These are phyloP conservation scores for Acacia pycnantha DNA, from an alignment of 331 rosid genomes.

Conservation along the genomic window DNA sequence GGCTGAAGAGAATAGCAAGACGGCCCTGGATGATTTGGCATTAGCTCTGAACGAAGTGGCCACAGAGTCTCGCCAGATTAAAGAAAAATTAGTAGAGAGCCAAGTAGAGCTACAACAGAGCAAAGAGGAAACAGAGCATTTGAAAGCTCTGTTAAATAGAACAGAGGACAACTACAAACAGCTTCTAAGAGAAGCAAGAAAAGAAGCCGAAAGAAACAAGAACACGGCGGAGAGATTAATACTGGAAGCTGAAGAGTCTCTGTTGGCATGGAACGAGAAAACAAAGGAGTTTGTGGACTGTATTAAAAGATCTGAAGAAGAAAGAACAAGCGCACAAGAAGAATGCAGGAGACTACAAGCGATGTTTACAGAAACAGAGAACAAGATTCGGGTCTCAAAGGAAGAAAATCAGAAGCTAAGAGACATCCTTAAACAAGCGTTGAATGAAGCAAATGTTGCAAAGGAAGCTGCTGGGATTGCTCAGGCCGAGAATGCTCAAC, in stretches of 20 bases:
- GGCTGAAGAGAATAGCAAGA: conserved; percentile 78
- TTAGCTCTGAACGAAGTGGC: conserved; percentile 84
- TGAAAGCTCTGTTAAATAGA: conserved; percentile 36
- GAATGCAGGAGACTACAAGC: conserved; percentile 44
- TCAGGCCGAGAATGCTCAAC: conserved; percentile 58
- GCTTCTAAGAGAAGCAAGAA: conserved; percentile 44
- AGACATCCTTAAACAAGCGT: conserved; percentile 85
- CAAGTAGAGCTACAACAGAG: conserved; percentile 58
- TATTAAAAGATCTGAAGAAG: conserved; percentile 68
- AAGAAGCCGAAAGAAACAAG: conserved; percentile 65
- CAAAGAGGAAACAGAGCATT: conserved; percentile 55
- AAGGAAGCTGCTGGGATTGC: conserved; percentile 83
- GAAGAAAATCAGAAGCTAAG: conserved; percentile 76
- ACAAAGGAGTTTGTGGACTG: conserved; percentile 74
- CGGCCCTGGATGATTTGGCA: conserved; percentile 90
- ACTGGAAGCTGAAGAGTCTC: conserved; percentile 80
- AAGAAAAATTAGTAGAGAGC: conserved; percentile 41
- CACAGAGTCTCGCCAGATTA: conserved; percentile 63
- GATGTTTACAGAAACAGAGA: conserved; percentile 41
- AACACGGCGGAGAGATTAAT: conserved; percentile 72
- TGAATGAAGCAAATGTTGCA: conserved; percentile 80
- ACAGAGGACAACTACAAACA: conserved; percentile 48
- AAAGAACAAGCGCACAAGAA: conserved; percentile 46
- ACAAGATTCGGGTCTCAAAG: conserved; percentile 43
- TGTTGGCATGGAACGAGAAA: conserved; percentile 75